A percentile compares a stretch with the other conserved stretches of the same genome.
These are phyloP conservation scores for Fusarium kyushuense DNA, from an alignment of 2,329 filamentous ascomycete species.

Conservation along the genomic window DNA sequence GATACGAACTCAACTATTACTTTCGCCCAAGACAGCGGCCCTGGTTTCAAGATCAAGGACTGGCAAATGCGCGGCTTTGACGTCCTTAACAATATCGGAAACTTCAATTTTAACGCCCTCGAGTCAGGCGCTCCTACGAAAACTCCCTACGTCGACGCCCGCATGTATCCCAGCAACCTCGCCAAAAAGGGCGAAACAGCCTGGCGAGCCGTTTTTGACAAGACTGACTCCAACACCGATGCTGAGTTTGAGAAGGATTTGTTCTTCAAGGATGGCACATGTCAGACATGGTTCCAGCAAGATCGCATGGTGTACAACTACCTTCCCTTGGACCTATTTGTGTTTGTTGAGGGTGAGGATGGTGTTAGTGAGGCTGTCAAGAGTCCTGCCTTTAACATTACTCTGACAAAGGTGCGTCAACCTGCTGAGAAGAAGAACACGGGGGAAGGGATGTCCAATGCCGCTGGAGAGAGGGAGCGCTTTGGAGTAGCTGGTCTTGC, in stretches of 20 bases:
- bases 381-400: constrained; percentile 47
- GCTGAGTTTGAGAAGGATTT: constrained; percentile 40
- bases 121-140: constrained; percentile 19
- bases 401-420: constrained; percentile 46
- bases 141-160: constrained; percentile 38
- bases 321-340: constrained; percentile 50
- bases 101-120: constrained; percentile 42
- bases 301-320: constrained; percentile 53
- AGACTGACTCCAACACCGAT: constrained; percentile 24
- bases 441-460: neutral
- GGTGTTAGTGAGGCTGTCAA: constrained; percentile 32
- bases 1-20: constrained; percentile 56
- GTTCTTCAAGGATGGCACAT: constrained; percentile 48
- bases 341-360: constrained; percentile 40
- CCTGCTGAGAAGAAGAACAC: constrained; percentile 36
- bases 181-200: constrained; percentile 39
- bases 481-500: constrained; percentile 9
- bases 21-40: constrained; percentile 53
- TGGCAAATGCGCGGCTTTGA: constrained; percentile 58
- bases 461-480: constrained; percentile 5
- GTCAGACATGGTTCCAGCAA: constrained; percentile 50
- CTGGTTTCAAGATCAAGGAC: constrained; percentile 54
- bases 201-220: constrained; percentile 53
- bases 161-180: constrained; percentile 50
- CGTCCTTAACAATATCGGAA: constrained; percentile 52